phyloP scores from a whole-genome alignment of 1,284 basidiomycete genomes.

The Cystobasidiaceae sp. region DNA sequence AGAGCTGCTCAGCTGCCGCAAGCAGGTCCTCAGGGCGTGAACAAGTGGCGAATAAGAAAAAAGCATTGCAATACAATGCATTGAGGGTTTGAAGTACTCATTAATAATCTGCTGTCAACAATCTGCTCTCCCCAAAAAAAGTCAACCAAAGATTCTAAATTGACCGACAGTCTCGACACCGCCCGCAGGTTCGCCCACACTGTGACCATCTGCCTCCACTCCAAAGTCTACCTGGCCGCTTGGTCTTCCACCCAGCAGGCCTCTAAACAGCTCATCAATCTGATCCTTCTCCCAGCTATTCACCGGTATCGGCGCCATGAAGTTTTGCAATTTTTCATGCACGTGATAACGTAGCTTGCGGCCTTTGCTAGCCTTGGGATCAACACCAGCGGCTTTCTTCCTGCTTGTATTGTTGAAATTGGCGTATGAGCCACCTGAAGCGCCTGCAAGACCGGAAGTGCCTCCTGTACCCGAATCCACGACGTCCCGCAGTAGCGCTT shows the following conservation, averaged over 20 bases:
- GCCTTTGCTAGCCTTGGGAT: slow-evolving; percentile 90
- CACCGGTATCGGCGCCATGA: slow-evolving; percentile 72
- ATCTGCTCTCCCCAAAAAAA: not conserved
- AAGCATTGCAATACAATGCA: not conserved
- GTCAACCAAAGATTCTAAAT: slow-evolving; percentile 8
- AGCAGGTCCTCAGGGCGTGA: no score
- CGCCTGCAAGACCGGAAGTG: slow-evolving; percentile 44
- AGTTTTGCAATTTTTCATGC: slow-evolving; percentile 88
- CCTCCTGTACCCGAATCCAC: slow-evolving; percentile 55
- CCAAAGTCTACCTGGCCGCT: not conserved
- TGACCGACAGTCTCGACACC: slow-evolving; percentile 5
- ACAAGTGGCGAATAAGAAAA: no score
- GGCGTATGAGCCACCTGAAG: slow-evolving; percentile 54
- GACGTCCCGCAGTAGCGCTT: slow-evolving; percentile 77
- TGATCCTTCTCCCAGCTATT: slow-evolving; percentile 83
- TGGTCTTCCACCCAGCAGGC: slow-evolving; percentile 58
- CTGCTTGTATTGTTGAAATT: slow-evolving; percentile 48
- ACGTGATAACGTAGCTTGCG: slow-evolving; percentile 82
- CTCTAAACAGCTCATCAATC: slow-evolving; percentile 82
- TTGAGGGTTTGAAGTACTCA: not conserved
- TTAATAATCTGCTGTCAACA: no score
- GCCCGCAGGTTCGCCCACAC: not conserved
- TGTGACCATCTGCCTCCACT: not conserved
- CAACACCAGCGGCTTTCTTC: slow-evolving; percentile 65
- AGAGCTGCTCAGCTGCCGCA: no score